Base-by-base conservation (phyloP, 176 grass and related monocot genomes). In the Aegilops sharonensis region DNA sequence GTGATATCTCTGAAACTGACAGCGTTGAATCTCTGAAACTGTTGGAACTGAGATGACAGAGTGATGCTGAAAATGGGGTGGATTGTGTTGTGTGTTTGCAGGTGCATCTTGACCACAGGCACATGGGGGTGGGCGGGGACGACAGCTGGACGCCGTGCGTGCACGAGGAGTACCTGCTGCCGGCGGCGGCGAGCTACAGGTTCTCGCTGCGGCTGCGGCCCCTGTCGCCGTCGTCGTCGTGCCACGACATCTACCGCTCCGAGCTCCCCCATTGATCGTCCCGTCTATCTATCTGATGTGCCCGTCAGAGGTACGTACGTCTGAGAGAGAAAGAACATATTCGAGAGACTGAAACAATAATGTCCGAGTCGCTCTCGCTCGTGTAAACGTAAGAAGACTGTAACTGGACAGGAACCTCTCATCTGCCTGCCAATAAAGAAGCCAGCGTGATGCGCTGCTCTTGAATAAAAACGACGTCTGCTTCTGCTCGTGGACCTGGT, bases 91-190 rank as follows among this genome's bases (percentile, higher is more conserved):
- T 87, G 82, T 47, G 92, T 89, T 81, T 95, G 82, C 78, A 98
- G 93, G 94, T 98, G 79, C 97, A 95, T 84, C 92, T 95, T 72
- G 97, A 98, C 37, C 90, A 95, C 79, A 94, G 72, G 68, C 97
- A 98, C 76, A 98, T 95, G 93, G 92, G 97, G 39, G 5, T 98
- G 80, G 97, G 92, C 8, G 93, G 97, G 5, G 97, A 98, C 70
- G 97, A 98, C 52, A 94, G 97, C 72, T 98, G 94, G 92, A 78
- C 94, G 11, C 97, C 97, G 39, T 90, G 84, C 57, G 90, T 95
- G 59, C 92, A 98, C 21, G 93, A 98, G 35, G 48, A 95, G 71
- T 98, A 91, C 86, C 81, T 94, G 59, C 83, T 95, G 63, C 79
- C 78, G 87, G 88, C 96, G 56, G 40, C 96, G 54, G 40, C 87